Percentiles rank a stretch among this genome's conserved stretches.
Evolutionary conservation across 495 filamentous ascomycete species (phyloP).

Genomic region (Neurospora sp.): DNA sequence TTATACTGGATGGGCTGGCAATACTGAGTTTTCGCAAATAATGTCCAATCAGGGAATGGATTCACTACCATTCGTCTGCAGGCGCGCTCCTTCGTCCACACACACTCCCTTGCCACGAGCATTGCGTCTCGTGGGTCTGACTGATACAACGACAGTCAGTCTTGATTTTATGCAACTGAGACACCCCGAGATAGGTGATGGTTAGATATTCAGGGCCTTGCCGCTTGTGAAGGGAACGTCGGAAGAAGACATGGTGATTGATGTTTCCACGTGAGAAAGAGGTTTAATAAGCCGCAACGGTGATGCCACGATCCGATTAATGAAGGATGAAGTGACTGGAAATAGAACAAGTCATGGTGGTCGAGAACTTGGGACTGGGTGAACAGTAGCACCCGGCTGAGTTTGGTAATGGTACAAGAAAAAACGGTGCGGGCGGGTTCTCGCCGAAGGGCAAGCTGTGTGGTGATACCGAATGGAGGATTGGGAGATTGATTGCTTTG

Average conservation of each 20-base stretch:
- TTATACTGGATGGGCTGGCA: not conserved
- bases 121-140: not conserved
- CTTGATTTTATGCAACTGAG: not conserved
- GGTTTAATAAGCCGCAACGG: not conserved
- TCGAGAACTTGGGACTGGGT: not conserved
- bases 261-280: not conserved
- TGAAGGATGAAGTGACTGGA: not conserved
- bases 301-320: not conserved
- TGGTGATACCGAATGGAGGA: no score
- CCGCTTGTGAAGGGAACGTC: not conserved
- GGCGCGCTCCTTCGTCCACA: not conserved
- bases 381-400: not conserved
- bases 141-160: not conserved
- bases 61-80: not conserved
- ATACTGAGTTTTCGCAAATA: not conserved
- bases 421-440: no score
- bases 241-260: not conserved
- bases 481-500: no score
- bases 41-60: not conserved
- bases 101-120: not conserved
- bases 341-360: not conserved
- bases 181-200: not conserved
- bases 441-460: no score
- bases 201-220: not conserved
- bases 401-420: not conserved